phyloP scores from a whole-genome alignment of 2,329 filamentous ascomycete species.

The Cercospora nicotianae region DNA sequence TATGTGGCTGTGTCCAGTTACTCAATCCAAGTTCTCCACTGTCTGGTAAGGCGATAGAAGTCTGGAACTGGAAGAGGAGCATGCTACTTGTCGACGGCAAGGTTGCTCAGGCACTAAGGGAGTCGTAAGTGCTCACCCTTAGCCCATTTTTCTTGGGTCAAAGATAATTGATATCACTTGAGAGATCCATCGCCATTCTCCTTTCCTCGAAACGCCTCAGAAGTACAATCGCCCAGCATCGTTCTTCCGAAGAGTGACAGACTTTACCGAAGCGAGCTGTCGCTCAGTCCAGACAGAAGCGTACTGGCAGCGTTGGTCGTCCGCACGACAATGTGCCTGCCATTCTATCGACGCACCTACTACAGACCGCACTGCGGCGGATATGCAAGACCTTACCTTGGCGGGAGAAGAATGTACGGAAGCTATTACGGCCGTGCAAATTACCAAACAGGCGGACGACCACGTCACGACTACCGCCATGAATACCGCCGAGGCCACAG shows the following conservation, averaged over 20 bases:
- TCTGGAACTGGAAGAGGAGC: neutral
- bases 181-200: neutral
- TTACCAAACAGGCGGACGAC: neutral
- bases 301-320: neutral
- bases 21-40: neutral
- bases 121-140: neutral
- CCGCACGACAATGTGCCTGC: neutral
- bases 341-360: neutral
- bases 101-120: neutral
- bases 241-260: neutral
- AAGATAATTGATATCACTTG: neutral
- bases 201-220: neutral
- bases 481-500: neutral
- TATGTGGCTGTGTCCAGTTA: neutral
- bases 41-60: neutral
- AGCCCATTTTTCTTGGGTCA: neutral
- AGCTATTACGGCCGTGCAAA: neutral
- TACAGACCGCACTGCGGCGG: constrained; percentile 1
- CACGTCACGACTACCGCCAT: neutral
- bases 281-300: neutral
- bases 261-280: neutral
- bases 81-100: neutral
- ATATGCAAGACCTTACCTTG: neutral
- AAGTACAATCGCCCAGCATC: neutral
- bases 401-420: neutral